phyloP scores from a whole-genome alignment of 352 stramenopile species.

The Phytophthora citrophthora region DNA sequence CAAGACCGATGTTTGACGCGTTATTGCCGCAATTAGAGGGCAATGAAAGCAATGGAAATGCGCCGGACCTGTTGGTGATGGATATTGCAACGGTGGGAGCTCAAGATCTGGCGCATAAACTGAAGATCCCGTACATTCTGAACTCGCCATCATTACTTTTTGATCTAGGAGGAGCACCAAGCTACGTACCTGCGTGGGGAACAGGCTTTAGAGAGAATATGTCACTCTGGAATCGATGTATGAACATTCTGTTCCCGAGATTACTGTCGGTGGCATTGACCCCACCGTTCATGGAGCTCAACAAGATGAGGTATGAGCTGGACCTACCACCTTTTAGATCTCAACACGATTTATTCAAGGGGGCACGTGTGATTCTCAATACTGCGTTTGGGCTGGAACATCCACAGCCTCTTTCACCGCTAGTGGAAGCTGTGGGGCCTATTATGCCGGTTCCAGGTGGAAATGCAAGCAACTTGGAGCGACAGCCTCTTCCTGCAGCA shows the following conservation, averaged over 20 bases:
- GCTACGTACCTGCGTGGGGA: slow-evolving; percentile 86
- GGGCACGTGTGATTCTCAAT: slow-evolving; percentile 85
- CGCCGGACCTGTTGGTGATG: slow-evolving; percentile 74
- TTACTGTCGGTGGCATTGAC: slow-evolving; percentile 86
- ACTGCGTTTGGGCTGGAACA: slow-evolving; percentile 90
- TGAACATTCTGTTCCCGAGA: slow-evolving; percentile 91
- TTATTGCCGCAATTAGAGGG: slow-evolving; percentile 56
- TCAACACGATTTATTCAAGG: slow-evolving; percentile 91
- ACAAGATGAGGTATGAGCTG: slow-evolving; percentile 86
- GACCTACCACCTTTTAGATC: slow-evolving; percentile 74
- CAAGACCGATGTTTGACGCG: slow-evolving; percentile 80
- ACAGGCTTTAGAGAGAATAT: slow-evolving; percentile 84
- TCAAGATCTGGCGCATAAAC: slow-evolving; percentile 80
- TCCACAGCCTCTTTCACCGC: slow-evolving; percentile 72
- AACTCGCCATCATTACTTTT: slow-evolving; percentile 90
- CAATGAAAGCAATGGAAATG: slow-evolving; percentile 19
- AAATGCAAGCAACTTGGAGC: slow-evolving; percentile 41
- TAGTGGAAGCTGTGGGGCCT: slow-evolving; percentile 80
- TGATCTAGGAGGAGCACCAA: slow-evolving; percentile 70
- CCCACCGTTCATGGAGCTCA: slow-evolving; percentile 90
- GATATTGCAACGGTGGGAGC: slow-evolving; percentile 86
- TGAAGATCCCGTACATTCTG: slow-evolving; percentile 76
- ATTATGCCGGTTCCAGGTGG: slow-evolving; percentile 59
- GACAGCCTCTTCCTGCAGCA: slow-evolving; percentile 33
- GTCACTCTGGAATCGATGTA: slow-evolving; percentile 89